phyloP scores from a whole-genome alignment of 2,329 filamentous ascomycete species.

The Fusarium sulawesiense region DNA sequence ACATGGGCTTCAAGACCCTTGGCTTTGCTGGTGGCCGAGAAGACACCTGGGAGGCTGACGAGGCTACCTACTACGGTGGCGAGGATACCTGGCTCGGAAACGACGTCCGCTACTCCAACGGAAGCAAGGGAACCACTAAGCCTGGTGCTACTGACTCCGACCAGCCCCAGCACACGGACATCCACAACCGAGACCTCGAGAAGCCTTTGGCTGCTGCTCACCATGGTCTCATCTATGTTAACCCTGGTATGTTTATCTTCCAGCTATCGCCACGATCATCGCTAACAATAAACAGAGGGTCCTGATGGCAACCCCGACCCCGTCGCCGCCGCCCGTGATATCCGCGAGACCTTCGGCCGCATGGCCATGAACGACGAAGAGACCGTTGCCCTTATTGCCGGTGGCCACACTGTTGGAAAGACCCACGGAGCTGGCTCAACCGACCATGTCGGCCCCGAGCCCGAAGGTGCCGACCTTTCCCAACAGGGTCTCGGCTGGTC shows the following conservation, averaged over 20 bases:
- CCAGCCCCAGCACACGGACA: constrained; percentile 47
- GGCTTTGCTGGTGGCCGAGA: constrained; percentile 79
- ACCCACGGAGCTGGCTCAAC: constrained; percentile 68
- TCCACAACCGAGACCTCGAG: constrained; percentile 74
- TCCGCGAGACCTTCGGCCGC: constrained; percentile 78
- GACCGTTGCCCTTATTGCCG: constrained; percentile 82
- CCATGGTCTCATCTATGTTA: constrained; percentile 58
- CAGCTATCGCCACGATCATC: neutral
- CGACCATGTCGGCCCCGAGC: constrained; percentile 72
- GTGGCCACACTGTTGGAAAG: constrained; percentile 86
- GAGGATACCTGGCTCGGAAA: constrained; percentile 80
- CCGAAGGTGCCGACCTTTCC: constrained; percentile 72
- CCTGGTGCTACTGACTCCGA: constrained; percentile 29
- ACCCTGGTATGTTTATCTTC: constrained; percentile 1
- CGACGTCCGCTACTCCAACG: constrained; percentile 77
- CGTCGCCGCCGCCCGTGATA: constrained; percentile 74
- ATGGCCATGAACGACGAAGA: constrained; percentile 89
- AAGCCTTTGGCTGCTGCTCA: constrained; percentile 71
- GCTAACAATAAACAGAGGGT: constrained; percentile 73
- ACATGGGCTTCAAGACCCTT: constrained; percentile 79
- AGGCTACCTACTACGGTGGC: constrained; percentile 81
- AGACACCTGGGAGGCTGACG: constrained; percentile 80
- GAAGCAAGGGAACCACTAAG: constrained; percentile 56
- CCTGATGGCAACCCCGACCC: constrained; percentile 79
- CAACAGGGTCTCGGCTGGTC: constrained; percentile 78